phyloP scores from a whole-genome alignment of 2,329 filamentous ascomycete genomes.

The Cadophora malorum region DNA sequence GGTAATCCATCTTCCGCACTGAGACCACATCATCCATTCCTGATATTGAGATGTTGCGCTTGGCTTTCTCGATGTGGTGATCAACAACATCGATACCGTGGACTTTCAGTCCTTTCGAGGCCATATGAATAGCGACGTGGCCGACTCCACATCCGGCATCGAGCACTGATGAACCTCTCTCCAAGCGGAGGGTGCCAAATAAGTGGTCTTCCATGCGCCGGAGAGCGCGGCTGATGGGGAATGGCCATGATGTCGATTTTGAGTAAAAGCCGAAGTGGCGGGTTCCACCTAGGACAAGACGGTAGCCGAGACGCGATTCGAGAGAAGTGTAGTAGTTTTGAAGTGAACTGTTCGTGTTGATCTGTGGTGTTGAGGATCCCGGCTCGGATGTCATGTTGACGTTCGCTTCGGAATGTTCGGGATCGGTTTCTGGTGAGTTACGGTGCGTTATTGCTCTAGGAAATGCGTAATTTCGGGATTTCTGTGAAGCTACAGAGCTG shows the following conservation, averaged over 20 bases:
- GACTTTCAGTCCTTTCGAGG: slow-evolving; percentile 48
- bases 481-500: neutral
- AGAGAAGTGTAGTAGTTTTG: slow-evolving; percentile 54
- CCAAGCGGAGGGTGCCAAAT: slow-evolving; percentile 47
- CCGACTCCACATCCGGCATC: slow-evolving; percentile 60
- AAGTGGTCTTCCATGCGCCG: slow-evolving; percentile 56
- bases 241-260: slow-evolving; percentile 54
- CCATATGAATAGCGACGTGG: slow-evolving; percentile 57
- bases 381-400: slow-evolving; percentile 25
- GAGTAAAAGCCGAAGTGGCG: slow-evolving; percentile 58
- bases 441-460: neutral
- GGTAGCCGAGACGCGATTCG: slow-evolving; percentile 54
- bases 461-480: neutral
- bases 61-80: slow-evolving; percentile 53
- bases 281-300: slow-evolving; percentile 53
- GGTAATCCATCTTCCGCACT: slow-evolving; percentile 56
- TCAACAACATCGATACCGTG: slow-evolving; percentile 56
- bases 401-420: neutral
- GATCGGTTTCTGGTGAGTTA: neutral
- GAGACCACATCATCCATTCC: slow-evolving; percentile 47
- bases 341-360: slow-evolving; percentile 50
- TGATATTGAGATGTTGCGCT: slow-evolving; percentile 47
- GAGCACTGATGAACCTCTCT: slow-evolving; percentile 50
- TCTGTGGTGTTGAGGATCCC: slow-evolving; percentile 35
- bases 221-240: slow-evolving; percentile 53